Base-by-base conservation (phyloP, 2,329 filamentous ascomycete species). In the Dryadomyces quercivorus region DNA sequence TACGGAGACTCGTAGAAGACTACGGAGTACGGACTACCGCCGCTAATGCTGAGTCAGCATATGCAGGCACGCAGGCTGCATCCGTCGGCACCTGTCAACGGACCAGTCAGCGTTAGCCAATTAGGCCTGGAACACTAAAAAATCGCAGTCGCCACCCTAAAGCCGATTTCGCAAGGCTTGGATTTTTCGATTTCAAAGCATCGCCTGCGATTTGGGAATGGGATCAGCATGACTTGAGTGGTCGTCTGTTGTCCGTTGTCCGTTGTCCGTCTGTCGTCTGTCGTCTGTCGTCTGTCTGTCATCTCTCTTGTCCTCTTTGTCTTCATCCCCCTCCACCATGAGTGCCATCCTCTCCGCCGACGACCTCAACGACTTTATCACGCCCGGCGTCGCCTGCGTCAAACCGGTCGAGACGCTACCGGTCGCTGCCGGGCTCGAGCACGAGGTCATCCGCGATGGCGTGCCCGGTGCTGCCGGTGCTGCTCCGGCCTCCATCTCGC, bases 351-450 rank as follows among this genome's bases (percentile, higher is more conserved):
- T 98, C 64, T 97, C 91, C 55, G 85, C 86, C 64, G 92, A 98
- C 74, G 91, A 96, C 69, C 77, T 98, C 58, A 98, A 98, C 75
- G 93, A 98, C 76, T 98, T 98, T 73, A 98, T 98, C 67, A 93
- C 88, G 55, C 93, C 93, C 15, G 91, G 92, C 59, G 91, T 98
- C 65, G 93, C 93, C 59, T 98, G 93, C 72, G 97, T 98, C 70
- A 97, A 98, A 66, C 93, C 93, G 31, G 79, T 98, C 66, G 93
- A 98, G 69, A 94, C 89, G 2, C 80, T 98, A 15, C 92, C 93
- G 2, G 70, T 77, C 51, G 75, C 78, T 60, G 71, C 78, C 66
- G 22, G 13, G 7, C 69, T 74, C 64, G 76, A 80, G 61, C 86
- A 91, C 70, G 90, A 97, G 80, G 91, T 97, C 59, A 91, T 92